Conservation (phyloP, 257 asterid species). For the Solanum pimpinellifolium region DNA sequence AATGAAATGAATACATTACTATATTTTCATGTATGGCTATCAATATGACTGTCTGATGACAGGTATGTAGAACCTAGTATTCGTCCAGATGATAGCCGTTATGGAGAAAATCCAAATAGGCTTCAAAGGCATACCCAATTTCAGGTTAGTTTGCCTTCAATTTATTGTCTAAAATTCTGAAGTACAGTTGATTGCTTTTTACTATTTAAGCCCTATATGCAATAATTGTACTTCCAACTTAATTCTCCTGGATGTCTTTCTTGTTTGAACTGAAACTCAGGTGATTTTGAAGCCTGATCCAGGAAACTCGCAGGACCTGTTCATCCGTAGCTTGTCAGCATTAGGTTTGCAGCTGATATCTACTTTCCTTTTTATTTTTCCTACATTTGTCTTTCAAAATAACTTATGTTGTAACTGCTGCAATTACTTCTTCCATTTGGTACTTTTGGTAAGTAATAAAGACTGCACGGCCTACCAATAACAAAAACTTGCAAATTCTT, state of each 20-base stretch:
- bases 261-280: constrained; percentile 37
- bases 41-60: constrained; percentile 37
- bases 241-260: background rate
- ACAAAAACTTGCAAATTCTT: background rate
- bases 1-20: background rate
- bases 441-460: background rate
- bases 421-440: background rate
- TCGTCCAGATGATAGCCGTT: constrained; percentile 97
- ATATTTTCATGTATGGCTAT: background rate
- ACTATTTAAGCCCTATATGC: background rate
- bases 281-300: constrained; percentile 99
- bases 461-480: background rate
- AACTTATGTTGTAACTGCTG: background rate
- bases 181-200: background rate
- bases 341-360: constrained; percentile 40
- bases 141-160: constrained; percentile 42
- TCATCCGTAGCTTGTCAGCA: constrained; percentile 93
- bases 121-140: constrained; percentile 98
- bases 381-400: background rate
- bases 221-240: background rate
- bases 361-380: background rate
- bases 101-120: constrained; percentile 97
- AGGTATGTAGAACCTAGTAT: constrained; percentile 97
- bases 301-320: constrained; percentile 93
- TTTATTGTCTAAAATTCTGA: background rate